These are phyloP conservation scores for Exophiala phaeomuriformis DNA, from an alignment of 2,329 filamentous ascomycete species.

Conservation along the genomic window DNA sequence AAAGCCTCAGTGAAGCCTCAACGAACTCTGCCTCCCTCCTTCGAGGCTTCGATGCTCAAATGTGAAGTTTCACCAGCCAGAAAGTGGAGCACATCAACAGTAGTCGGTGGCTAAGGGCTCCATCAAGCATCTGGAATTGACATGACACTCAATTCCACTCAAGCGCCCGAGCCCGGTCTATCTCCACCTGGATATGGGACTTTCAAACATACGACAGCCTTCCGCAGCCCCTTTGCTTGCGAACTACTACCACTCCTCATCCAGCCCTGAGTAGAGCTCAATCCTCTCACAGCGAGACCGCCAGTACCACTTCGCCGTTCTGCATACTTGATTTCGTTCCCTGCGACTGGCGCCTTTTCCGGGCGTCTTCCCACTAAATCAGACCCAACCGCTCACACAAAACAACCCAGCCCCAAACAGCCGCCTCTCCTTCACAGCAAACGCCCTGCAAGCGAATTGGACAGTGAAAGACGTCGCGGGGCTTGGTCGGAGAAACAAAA, in stretches of 20 bases:
- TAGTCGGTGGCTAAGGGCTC: too few species aligned
- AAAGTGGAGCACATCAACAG: too few species aligned
- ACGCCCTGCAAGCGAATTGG: background rate
- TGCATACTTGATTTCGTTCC: background rate
- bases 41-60: too few species aligned
- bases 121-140: background rate
- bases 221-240: conserved; percentile 4
- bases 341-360: background rate
- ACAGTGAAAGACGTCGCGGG: background rate
- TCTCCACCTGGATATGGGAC: conserved; percentile 3
- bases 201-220: conserved; percentile 8
- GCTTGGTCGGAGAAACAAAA: background rate
- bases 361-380: background rate
- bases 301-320: background rate
- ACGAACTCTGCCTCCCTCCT: too few species aligned
- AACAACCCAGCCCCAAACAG: too few species aligned
- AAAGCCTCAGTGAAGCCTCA: too few species aligned
- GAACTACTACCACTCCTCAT: background rate
- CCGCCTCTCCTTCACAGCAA: too few species aligned
- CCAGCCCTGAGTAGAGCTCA: background rate
- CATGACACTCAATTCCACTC: background rate
- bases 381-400: too few species aligned
- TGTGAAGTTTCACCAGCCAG: too few species aligned
- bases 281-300: background rate
- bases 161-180: background rate